phyloP scores from a whole-genome alignment of 2,329 filamentous ascomycete genomes.

The Parascedosporium putredinis region DNA sequence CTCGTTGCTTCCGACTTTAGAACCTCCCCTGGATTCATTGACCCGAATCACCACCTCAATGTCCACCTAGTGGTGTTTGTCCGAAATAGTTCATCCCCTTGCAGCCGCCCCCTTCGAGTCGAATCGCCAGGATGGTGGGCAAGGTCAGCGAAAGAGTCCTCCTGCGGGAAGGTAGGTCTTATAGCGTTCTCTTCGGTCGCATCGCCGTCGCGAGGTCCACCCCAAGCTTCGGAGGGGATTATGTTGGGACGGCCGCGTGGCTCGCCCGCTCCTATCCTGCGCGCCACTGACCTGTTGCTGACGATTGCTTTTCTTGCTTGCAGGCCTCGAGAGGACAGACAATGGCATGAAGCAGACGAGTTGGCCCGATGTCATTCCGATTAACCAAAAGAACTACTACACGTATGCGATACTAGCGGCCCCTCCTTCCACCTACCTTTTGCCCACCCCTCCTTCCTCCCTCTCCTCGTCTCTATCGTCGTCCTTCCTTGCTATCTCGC shows the following conservation, averaged over 20 bases:
- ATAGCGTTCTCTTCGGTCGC: neutral
- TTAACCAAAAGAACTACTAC: constrained; percentile 99
- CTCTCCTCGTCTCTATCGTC: too few relatives aligned
- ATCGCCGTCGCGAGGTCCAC: too few relatives aligned
- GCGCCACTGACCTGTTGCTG: too few relatives aligned
- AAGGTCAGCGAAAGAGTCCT: constrained; percentile 57
- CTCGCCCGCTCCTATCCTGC: too few relatives aligned
- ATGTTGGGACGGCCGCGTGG: too few relatives aligned
- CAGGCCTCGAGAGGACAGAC: constrained; percentile 90
- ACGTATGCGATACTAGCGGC: constrained; percentile 47
- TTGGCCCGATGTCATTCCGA: constrained; percentile 86
- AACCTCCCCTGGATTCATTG: too few relatives aligned
- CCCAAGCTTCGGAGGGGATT: too few relatives aligned
- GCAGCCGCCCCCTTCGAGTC: neutral
- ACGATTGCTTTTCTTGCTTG: constrained; percentile 10
- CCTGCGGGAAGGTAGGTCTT: constrained; percentile 45
- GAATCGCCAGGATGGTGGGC: constrained; percentile 40
- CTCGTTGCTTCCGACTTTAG: too few relatives aligned
- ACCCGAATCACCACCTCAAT: constrained; percentile 1
- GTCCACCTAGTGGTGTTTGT: constrained; percentile 3
- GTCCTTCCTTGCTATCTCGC: too few relatives aligned
- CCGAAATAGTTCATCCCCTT: too few relatives aligned
- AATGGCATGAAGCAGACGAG: constrained; percentile 94
- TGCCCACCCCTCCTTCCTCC: neutral
- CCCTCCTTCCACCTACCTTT: neutral